Evolutionary conservation across 2,329 filamentous ascomycete species (phyloP), one percentile per base, ranked within the genome.

Genomic region (Byssochlamys sp.): DNA sequence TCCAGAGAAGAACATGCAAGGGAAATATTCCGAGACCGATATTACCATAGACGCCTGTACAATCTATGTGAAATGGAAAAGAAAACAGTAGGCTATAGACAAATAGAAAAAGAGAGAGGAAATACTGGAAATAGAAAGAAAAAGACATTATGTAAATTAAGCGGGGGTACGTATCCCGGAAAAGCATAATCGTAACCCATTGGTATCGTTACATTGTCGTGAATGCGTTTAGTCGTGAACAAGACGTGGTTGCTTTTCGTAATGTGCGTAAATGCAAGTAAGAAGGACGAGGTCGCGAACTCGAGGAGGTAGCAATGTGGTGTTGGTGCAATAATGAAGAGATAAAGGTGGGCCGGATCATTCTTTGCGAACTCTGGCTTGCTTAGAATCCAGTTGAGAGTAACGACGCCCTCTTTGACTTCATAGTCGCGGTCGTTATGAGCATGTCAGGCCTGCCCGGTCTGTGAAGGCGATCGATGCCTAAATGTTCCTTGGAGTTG

Each of bases 391-490:
- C 39, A 45, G 12, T 45, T 24, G 39, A 45, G 9, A 45, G 39
- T 4, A 45, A 7, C 2, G 39, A 45, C 4, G 39, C 39, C 25
- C 27, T 51, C 24, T 14, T 51, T 60, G 26, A 64, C 62, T 66
- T 68, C 64, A 68, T 66, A 35, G 59, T 61, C 6, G 64, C 68
- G 0, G 73, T 73, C 29, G 69, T 72, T 53, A 77, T 73, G 39
- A 77, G 61, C 74, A 77, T 77, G 61, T 78, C 73, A 3, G 69
- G 67, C 55, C 73, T 68, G 25, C 73, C 70, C 31, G 72, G 71
- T 49, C 77, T 71, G 54, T 74, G 69, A 45, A 84, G 73, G 14
- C 82, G 78, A 66, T 86, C 83, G 60, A 86, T 78, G 0, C 83
- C 83, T 10, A 84, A 69, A 67, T 82, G 82, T 62, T 84, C 81